phyloP scores from a whole-genome alignment of 257 asterid genomes.

The Fraxinus americana region DNA sequence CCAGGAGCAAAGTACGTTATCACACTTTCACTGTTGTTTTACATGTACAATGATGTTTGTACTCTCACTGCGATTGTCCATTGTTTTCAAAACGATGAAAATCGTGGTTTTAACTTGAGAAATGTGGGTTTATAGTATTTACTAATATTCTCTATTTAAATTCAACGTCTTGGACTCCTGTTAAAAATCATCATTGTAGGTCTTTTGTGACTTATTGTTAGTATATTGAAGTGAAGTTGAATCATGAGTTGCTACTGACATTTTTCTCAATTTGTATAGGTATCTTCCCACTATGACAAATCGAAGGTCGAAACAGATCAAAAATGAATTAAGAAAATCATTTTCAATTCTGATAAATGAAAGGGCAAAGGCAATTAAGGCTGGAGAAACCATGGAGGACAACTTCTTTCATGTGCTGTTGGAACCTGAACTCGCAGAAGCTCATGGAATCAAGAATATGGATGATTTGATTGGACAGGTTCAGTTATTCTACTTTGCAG shows the following conservation, averaged over 20 bases:
- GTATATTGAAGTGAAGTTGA: too few relatives aligned
- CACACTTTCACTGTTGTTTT: too few relatives aligned
- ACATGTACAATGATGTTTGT: too few relatives aligned
- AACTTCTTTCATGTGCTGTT: conserved; percentile 19
- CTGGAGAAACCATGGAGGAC: conserved; percentile 20
- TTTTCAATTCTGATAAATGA: not conserved
- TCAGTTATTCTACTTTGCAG: conserved; percentile 16
- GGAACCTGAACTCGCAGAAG: conserved; percentile 17
- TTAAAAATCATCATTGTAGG: too few relatives aligned
- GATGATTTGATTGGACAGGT: conserved; percentile 20
- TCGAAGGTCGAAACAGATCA: conserved; percentile 15
- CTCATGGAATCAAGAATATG: conserved; percentile 14
- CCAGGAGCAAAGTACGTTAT: conserved; percentile 36
- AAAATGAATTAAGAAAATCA: not conserved
- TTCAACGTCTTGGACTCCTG: too few relatives aligned
- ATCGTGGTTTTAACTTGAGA: not conserved
- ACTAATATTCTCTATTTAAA: too few relatives aligned
- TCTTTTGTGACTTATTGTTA: too few relatives aligned
- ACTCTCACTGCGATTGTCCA: too few relatives aligned
- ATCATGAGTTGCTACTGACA: too few relatives aligned
- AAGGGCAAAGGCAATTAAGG: conserved; percentile 17
- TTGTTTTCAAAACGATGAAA: too few relatives aligned
- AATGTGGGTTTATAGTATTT: too few relatives aligned
- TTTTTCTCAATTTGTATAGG: not conserved
- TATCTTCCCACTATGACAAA: not conserved